Percentiles rank a stretch among this genome's conserved stretches.
phyloP scores from a whole-genome alignment of 1,284 basidiomycete genomes.

The Leccinum variabile region DNA sequence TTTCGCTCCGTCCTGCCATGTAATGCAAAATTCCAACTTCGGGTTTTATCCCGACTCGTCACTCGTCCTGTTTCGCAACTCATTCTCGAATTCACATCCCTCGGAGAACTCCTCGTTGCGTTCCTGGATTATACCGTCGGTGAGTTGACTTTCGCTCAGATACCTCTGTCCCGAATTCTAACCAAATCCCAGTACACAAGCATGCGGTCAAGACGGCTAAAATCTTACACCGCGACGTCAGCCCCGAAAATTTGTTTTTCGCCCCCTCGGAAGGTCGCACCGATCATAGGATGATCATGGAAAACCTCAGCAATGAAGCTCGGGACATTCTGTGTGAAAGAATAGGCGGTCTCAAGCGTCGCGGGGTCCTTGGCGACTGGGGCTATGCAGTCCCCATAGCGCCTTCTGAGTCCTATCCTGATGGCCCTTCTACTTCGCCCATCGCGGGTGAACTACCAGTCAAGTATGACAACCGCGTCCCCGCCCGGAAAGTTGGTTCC shows the following conservation, averaged over 20 bases:
- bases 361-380: background rate
- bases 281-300: background rate
- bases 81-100: background rate
- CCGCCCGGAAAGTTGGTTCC: background rate
- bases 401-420: background rate
- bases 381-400: background rate
- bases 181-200: background rate
- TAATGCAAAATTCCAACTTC: background rate
- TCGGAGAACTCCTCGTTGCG: background rate
- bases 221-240: background rate
- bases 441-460: background rate
- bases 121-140: constrained; percentile 4
- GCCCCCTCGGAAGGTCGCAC: background rate
- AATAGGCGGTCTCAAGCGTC: background rate
- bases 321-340: background rate
- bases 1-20: background rate
- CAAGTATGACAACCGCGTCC: background rate
- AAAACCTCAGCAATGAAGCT: background rate
- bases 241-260: background rate
- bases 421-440: background rate
- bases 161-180: background rate
- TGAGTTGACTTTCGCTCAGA: background rate
- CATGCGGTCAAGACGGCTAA: background rate
- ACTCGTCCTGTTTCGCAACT: background rate
- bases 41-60: background rate